phyloP scores from a whole-genome alignment of 352 stramenopile genomes.

The Thalassiosira ordinaria region DNA sequence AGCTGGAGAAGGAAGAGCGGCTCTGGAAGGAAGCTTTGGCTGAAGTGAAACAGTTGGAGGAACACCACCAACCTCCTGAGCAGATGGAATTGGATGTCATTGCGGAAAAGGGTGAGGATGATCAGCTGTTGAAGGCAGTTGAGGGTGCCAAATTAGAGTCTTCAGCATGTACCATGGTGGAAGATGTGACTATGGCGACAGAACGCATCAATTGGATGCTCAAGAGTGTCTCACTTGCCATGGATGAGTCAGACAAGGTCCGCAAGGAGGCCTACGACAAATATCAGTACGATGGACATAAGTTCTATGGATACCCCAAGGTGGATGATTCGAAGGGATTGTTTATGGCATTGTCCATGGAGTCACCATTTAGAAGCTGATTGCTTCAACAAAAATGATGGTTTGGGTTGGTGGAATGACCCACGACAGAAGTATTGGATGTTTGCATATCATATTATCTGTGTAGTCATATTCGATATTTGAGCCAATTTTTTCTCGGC shows the following conservation, averaged over 20 bases:
- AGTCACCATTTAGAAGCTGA: conserved; percentile 14
- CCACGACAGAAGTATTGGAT: background rate
- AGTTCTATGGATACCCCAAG: conserved; percentile 55
- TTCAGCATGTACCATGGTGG: conserved; percentile 41
- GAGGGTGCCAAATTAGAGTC: conserved; percentile 24
- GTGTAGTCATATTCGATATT: background rate
- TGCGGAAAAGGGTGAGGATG: background rate
- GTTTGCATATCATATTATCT: conserved; percentile 3
- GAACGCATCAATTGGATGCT: conserved; percentile 58
- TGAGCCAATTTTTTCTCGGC: background rate
- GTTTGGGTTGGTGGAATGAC: background rate
- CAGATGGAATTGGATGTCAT: conserved; percentile 45
- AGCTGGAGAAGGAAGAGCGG: conserved; percentile 59
- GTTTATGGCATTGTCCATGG: conserved; percentile 49
- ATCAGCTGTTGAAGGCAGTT: conserved; percentile 1
- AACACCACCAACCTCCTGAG: conserved; percentile 41
- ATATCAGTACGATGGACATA: conserved; percentile 60
- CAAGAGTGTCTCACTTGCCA: conserved; percentile 50
- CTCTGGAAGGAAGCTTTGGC: conserved; percentile 49
- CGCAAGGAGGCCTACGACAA: conserved; percentile 59
- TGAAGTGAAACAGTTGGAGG: conserved; percentile 48
- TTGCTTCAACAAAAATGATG: background rate
- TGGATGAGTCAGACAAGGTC: conserved; percentile 59
- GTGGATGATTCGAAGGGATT: conserved; percentile 56
- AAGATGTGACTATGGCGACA: conserved; percentile 57